A percentile compares a stretch with the other conserved stretches of the same genome.
phyloP scores from a whole-genome alignment of 768 basidiomycete species.

The Psilocybe cubensis region DNA sequence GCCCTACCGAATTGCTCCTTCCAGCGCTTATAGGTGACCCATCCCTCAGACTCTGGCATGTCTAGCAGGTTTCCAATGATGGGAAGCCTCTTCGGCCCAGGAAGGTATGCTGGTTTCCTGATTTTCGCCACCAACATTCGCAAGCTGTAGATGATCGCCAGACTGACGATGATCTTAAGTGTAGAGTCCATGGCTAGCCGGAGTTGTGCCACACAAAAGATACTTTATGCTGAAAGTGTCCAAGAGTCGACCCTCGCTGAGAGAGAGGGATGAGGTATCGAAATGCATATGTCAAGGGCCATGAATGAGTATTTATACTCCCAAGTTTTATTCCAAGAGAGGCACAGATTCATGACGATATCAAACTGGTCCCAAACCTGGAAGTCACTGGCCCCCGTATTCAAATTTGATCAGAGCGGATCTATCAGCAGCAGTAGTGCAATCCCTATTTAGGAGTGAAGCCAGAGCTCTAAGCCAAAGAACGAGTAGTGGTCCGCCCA shows the following conservation, averaged over 20 bases:
- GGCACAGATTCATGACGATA: background rate
- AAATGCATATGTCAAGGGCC: background rate
- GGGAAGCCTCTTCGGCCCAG: constrained; percentile 22
- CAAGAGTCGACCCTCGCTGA: background rate
- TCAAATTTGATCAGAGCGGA: background rate
- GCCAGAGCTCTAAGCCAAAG: background rate
- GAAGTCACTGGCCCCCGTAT: background rate
- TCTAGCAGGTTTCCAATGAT: constrained; percentile 27
- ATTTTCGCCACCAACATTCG: constrained; percentile 10
- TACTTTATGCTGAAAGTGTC: background rate
- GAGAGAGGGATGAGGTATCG: background rate
- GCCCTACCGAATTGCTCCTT: constrained; percentile 22
- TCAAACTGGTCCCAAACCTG: background rate
- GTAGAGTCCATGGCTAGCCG: constrained; percentile 1
- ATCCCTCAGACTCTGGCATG: constrained; percentile 23
- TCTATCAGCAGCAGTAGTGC: background rate
- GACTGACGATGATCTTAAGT: constrained; percentile 1
- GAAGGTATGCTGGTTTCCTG: constrained; percentile 18
- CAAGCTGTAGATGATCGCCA: constrained; percentile 10
- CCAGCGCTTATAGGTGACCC: constrained; percentile 29
- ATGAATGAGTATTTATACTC: constrained; percentile 3
- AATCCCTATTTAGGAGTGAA: background rate
- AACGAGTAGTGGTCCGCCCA: background rate
- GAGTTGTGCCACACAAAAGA: too few relatives aligned
- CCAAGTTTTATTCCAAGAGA: background rate